Evolutionary conservation across 2,329 filamentous ascomycete species (phyloP).

Genomic region (Periconia sp.): DNA sequence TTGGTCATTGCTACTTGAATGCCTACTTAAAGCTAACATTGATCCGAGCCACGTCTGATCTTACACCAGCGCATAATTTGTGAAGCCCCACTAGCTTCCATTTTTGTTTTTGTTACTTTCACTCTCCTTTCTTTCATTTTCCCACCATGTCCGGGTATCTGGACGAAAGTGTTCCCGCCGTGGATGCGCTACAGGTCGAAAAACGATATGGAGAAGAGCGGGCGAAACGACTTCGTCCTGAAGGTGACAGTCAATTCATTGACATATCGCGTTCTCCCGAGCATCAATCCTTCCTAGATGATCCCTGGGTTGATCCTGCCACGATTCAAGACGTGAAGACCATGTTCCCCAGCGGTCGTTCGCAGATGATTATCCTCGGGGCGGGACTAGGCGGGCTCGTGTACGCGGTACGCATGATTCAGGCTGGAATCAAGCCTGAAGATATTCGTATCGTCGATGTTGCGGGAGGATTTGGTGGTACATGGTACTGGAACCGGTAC

Average conservation of each 20-base stretch:
- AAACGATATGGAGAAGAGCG: slow-evolving; percentile 17
- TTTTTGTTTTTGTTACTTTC: neutral
- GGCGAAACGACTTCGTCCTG: slow-evolving; percentile 15
- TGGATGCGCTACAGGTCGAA: slow-evolving; percentile 12
- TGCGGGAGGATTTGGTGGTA: slow-evolving; percentile 51
- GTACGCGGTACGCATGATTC: slow-evolving; percentile 43
- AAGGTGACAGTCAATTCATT: slow-evolving; percentile 14
- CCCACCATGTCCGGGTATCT: slow-evolving; percentile 8
- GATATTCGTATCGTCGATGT: slow-evolving; percentile 47
- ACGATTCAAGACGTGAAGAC: slow-evolving; percentile 8
- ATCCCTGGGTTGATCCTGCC: slow-evolving; percentile 13
- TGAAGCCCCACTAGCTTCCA: neutral
- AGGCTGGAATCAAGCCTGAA: slow-evolving; percentile 36
- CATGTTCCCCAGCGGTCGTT: slow-evolving; percentile 12
- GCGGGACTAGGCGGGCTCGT: slow-evolving; percentile 46
- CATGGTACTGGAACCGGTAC: slow-evolving; percentile 53
- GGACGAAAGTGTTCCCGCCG: slow-evolving; percentile 9
- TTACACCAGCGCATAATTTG: neutral
- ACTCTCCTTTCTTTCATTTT: neutral
- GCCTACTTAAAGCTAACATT: neutral
- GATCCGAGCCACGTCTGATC: neutral
- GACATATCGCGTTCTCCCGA: slow-evolving; percentile 12
- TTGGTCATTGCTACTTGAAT: too few species aligned
- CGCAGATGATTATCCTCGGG: slow-evolving; percentile 42
- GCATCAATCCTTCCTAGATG: slow-evolving; percentile 12